Conservation (phyloP, 2,329 filamentous ascomycete genomes). For the Arthrobotrys sinensis region DNA sequence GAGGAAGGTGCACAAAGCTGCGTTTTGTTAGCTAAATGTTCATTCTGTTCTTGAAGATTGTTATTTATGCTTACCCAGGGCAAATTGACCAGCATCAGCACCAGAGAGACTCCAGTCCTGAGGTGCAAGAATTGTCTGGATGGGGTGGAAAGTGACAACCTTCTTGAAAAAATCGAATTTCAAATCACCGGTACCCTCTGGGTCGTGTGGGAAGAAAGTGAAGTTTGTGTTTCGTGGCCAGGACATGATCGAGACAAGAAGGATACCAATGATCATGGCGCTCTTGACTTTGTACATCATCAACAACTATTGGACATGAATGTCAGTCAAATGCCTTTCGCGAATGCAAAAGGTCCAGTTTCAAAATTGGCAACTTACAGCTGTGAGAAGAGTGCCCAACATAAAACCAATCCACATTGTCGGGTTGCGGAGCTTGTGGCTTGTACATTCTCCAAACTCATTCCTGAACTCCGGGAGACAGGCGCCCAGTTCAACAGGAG, state of each 20-base stretch:
- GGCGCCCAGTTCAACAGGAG: constrained; percentile 82
- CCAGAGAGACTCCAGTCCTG: constrained; percentile 80
- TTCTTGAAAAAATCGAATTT: constrained; percentile 89
- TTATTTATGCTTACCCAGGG: constrained; percentile 69
- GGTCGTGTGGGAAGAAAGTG: constrained; percentile 84
- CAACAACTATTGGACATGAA: constrained; percentile 34
- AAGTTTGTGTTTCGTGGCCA: constrained; percentile 84
- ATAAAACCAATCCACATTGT: constrained; percentile 92
- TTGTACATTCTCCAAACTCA: constrained; percentile 70
- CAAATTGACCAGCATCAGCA: constrained; percentile 78
- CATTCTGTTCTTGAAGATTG: constrained; percentile 8
- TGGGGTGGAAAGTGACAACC: constrained; percentile 86
- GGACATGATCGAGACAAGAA: constrained; percentile 88
- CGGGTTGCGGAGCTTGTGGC: constrained; percentile 84
- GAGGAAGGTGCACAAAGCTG: constrained; percentile 86
- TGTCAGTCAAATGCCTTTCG: not conserved
- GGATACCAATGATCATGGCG: constrained; percentile 85
- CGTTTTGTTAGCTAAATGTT: not conserved
- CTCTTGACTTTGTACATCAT: constrained; percentile 82
- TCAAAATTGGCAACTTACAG: constrained; percentile 68
- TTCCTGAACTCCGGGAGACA: constrained; percentile 75
- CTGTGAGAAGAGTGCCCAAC: constrained; percentile 84
- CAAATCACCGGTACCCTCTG: constrained; percentile 74
- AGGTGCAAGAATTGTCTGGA: constrained; percentile 77
- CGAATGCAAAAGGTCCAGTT: not conserved